Evolutionary conservation across 2,329 filamentous ascomycete species (phyloP), one percentile per base, ranked within the genome.

Genomic region (Truncatella angustata): DNA sequence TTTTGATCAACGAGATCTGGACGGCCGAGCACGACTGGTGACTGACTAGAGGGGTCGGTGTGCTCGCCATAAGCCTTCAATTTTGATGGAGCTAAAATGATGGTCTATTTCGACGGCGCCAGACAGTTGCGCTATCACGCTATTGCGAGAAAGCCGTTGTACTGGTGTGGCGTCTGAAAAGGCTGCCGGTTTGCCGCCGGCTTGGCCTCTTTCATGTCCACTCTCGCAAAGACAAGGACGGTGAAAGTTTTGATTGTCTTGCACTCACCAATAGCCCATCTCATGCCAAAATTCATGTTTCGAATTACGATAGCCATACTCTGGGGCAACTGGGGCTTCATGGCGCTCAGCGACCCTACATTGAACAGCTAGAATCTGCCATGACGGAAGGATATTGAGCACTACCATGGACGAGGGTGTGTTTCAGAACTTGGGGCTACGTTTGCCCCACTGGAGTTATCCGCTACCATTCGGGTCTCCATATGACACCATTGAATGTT

Each of bases 391-490:
- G 28, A 40, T 21, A 28, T 24, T 16, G 28, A 23, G n/a, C 12
- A 12, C 14, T 18, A 28, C 24, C 43, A 46, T 46, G 26, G 43
- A 46, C 43, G 43, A 46, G 43, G 43, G 43, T 46, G 43, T 46
- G 43, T 46, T 46, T 46, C 43, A 46, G 43, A 46, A 34, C n/a
- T 46, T 7, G 12, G 32, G 43, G n/a, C 43, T 46, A 46, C 30
- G 16, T n/a, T 11, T 11, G 43, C 26, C 43, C 18, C 30, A 28
- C 43, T 32, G 43, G 34, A 34, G 34, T 46, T 26, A 44, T 44
- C 40, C 40, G 40, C 40, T 24, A 23, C 16, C 21, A 40, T 5
- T 40, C 37, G 20, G 24, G 9, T 12, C 7, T n/a, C n/a, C n/a
- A n/a, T n/a, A n/a, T n/a, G n/a, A n/a, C n/a, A n/a, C n/a, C n/a